A percentile compares a stretch with the other conserved stretches of the same genome.
Conservation (phyloP, 1,139 yeast genomes). For the Sugiyamaella pinicola region DNA sequence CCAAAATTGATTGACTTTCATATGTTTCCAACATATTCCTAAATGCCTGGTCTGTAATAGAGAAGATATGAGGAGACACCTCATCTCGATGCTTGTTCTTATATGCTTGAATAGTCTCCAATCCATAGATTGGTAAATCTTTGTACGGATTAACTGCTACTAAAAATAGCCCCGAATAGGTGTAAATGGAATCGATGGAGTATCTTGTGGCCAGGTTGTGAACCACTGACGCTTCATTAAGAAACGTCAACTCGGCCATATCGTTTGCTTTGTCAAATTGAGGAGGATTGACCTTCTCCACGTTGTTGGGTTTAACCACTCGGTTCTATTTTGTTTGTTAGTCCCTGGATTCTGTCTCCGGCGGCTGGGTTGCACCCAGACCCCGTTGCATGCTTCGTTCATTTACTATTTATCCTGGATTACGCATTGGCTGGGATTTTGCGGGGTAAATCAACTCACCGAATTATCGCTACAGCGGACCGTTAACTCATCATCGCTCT, state of each 20-base stretch:
- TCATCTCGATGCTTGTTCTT: slow-evolving; percentile 50
- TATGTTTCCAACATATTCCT: slow-evolving; percentile 69
- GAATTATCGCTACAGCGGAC: slow-evolving; percentile 57
- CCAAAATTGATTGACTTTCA: slow-evolving; percentile 86
- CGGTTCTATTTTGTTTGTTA: slow-evolving; percentile 39
- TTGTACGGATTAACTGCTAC: slow-evolving; percentile 96
- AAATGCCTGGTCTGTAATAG: slow-evolving; percentile 86
- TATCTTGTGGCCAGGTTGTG: slow-evolving; percentile 80
- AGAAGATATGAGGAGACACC: slow-evolving; percentile 78
- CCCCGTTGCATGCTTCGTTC: too few relatives aligned
- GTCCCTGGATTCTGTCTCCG: neutral
- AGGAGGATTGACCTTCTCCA: slow-evolving; percentile 78
- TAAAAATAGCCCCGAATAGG: slow-evolving; percentile 81
- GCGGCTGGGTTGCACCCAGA: too few relatives aligned
- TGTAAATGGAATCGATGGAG: slow-evolving; percentile 74
- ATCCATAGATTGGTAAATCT: slow-evolving; percentile 70
- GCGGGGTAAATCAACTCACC: too few relatives aligned
- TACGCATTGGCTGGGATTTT: too few relatives aligned
- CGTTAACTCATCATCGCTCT: slow-evolving; percentile 51
- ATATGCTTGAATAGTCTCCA: slow-evolving; percentile 58
- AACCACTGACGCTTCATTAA: slow-evolving; percentile 93
- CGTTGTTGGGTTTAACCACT: slow-evolving; percentile 48
- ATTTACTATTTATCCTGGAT: too few relatives aligned
- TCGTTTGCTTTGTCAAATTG: slow-evolving; percentile 90
- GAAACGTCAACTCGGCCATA: slow-evolving; percentile 92